phyloP scores from a whole-genome alignment of 108 stramenopile genomes.

The Parietichytrium sp. region DNA sequence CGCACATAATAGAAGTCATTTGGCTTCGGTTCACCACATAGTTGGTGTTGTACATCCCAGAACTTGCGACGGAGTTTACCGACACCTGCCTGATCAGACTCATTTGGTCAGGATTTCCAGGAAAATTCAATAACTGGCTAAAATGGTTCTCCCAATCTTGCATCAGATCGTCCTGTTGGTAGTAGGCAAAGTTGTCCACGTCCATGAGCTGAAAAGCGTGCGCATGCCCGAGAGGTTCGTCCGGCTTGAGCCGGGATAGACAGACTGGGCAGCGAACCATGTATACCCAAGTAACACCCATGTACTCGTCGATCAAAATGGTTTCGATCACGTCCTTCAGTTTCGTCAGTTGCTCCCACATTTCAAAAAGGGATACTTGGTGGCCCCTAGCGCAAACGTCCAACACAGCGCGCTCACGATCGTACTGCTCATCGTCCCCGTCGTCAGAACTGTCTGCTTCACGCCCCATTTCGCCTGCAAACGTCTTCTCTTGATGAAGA shows the following conservation, averaged over 20 bases:
- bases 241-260: background rate
- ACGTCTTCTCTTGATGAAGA: background rate
- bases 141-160: slow-evolving; percentile 35
- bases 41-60: no score
- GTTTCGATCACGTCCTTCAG: background rate
- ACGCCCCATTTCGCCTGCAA: background rate
- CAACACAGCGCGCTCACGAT: background rate
- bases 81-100: no score
- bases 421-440: background rate
- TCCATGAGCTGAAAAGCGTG: background rate
- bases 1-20: no score
- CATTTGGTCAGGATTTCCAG: no score
- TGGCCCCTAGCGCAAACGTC: background rate
- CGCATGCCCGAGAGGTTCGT: background rate
- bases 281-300: slow-evolving; percentile 32
- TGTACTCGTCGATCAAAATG: slow-evolving; percentile 16
- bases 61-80: no score
- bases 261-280: slow-evolving; percentile 1
- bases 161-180: slow-evolving; percentile 11
- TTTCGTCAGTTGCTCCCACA: background rate
- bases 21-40: no score
- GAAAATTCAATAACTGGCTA: no score
- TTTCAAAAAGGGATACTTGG: background rate
- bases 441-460: background rate
- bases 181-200: background rate